Conservation (phyloP, 345 rosid species). For the Heritiera fomes region DNA sequence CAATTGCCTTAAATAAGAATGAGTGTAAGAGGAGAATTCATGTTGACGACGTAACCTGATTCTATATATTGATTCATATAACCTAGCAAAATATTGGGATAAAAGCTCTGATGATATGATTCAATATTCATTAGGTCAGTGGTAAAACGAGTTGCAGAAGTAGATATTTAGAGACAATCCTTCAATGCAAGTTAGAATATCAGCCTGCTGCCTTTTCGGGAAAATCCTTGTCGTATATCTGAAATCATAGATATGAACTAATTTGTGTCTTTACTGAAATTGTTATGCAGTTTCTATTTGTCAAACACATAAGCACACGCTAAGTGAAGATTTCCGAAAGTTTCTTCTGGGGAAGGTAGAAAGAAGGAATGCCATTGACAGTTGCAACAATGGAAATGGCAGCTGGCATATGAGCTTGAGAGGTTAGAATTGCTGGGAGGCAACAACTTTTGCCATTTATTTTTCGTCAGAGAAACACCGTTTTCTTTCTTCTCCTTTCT, state of each 20-base stretch:
- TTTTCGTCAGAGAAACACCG: background rate
- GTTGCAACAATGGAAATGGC: conserved; percentile 6
- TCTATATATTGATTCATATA: too few species aligned
- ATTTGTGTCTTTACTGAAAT: background rate
- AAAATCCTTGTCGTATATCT: background rate
- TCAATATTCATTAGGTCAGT: too few species aligned
- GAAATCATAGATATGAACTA: background rate
- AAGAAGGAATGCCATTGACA: background rate
- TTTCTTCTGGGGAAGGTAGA: background rate
- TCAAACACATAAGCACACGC: conserved; percentile 5
- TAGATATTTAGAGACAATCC: background rate
- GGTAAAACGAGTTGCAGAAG: too few species aligned
- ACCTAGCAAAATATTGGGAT: too few species aligned
- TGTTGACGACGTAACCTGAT: too few species aligned
- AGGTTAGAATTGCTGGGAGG: conserved; percentile 14
- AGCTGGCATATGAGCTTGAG: background rate
- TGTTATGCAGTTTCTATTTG: background rate
- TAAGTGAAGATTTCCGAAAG: background rate
- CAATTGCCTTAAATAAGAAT: too few species aligned
- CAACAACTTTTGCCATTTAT: conserved; percentile 6
- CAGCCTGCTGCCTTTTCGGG: background rate
- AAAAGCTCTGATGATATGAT: too few species aligned
- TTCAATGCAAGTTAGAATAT: background rate
- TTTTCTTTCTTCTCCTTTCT: background rate
- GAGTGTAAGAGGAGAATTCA: too few species aligned